These are phyloP conservation scores for Aspergillus hiratsukae DNA, from an alignment of 2,329 filamentous ascomycete genomes.

Conservation along the genomic window DNA sequence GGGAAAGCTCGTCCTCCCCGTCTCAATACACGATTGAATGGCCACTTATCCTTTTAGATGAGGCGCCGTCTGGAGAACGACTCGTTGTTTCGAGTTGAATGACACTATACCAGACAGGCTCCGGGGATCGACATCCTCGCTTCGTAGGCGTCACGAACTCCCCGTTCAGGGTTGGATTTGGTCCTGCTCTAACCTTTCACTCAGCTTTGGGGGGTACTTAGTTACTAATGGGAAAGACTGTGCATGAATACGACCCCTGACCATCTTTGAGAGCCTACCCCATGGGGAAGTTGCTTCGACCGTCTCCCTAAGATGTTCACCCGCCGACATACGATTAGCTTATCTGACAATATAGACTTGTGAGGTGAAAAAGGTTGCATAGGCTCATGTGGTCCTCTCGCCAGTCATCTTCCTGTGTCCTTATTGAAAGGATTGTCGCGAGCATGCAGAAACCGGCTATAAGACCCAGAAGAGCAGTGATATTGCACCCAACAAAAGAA, in stretches of 20 bases:
- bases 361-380: neutral
- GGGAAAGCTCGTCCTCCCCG: neutral
- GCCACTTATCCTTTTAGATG: neutral
- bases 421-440: neutral
- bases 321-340: neutral
- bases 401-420: conserved; percentile 1
- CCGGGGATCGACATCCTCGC: neutral
- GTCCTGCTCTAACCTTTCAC: neutral
- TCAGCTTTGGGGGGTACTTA: neutral
- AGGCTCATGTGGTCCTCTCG: neutral
- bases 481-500: conserved; percentile 2
- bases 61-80: neutral
- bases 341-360: neutral
- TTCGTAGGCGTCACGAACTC: neutral
- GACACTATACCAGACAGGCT: neutral
- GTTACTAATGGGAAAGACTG: neutral
- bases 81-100: neutral
- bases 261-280: neutral
- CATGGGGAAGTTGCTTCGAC: neutral
- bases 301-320: neutral
- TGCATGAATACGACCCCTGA: neutral
- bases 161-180: neutral
- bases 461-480: neutral
- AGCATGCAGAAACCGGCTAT: neutral
- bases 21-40: neutral